Evolutionary conservation across 176 grass and related monocot genomes (phyloP).

Genomic region (Alloteropsis semialata): DNA sequence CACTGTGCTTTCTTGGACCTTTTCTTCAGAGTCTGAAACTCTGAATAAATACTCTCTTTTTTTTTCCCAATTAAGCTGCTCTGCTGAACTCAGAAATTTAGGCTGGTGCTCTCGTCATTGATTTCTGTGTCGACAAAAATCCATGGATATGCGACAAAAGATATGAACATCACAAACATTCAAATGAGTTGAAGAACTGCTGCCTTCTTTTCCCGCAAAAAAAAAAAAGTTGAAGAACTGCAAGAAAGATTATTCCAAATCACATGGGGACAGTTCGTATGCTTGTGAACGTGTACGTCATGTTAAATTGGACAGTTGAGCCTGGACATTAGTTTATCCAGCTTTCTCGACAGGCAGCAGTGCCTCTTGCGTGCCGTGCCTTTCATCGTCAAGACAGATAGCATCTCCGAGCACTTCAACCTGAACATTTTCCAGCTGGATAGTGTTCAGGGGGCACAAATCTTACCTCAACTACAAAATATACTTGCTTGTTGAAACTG

Average conservation of each 20-base stretch:
- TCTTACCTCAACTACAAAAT: slow-evolving; percentile 24
- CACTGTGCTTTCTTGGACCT: not conserved
- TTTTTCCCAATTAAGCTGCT: not conserved
- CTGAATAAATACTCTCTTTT: not conserved
- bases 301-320: not conserved
- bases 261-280: not conserved
- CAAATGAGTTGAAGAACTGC: no score
- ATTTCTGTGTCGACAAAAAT: not conserved
- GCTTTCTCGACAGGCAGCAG: slow-evolving; percentile 2
- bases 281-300: not conserved
- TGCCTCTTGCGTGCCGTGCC: slow-evolving; percentile 2
- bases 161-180: not conserved
- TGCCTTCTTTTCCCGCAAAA: no score
- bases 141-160: not conserved
- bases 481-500: not conserved
- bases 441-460: not conserved
- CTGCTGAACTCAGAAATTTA: not conserved
- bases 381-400: slow-evolving; percentile 4
- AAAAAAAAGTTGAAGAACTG: no score
- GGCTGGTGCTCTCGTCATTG: not conserved
- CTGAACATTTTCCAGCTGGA: slow-evolving; percentile 18
- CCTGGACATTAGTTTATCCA: not conserved
- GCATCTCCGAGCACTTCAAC: slow-evolving; percentile 2
- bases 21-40: not conserved
- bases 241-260: not conserved